Conservation (phyloP, 441 rosid genomes). For the Eutrema salsugineum region DNA sequence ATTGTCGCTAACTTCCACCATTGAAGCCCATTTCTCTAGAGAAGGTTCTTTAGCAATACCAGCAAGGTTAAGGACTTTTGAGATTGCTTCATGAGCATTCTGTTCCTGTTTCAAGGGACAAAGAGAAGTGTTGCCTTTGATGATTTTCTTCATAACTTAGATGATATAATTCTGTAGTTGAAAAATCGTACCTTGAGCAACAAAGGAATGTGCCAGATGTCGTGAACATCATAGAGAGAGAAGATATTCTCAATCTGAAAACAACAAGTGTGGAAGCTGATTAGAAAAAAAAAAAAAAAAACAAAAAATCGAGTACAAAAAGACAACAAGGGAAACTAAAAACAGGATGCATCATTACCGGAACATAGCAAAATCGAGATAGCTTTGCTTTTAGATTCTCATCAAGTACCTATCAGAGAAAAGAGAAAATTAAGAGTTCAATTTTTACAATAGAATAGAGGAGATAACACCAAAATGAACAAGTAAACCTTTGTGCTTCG, state of each 20-base stretch:
- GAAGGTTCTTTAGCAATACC: conserved; percentile 54
- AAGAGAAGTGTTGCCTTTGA: neutral
- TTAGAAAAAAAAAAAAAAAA: neutral
- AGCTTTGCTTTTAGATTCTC: conserved; percentile 71
- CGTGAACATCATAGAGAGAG: conserved; percentile 85
- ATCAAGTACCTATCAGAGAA: conserved; percentile 50
- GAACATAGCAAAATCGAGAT: conserved; percentile 79
- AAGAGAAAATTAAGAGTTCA: neutral
- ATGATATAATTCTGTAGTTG: neutral
- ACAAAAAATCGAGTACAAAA: neutral
- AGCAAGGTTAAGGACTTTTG: conserved; percentile 56
- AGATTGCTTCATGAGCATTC: conserved; percentile 78
- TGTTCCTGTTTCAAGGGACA: conserved; percentile 53
- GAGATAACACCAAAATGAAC: neutral
- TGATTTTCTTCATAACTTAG: neutral
- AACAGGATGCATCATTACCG: conserved; percentile 33
- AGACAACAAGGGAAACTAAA: neutral
- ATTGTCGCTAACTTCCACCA: conserved; percentile 59
- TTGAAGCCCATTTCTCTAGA: conserved; percentile 70
- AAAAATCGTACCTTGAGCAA: conserved; percentile 53
- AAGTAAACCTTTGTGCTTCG: conserved; percentile 71
- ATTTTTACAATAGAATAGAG: neutral
- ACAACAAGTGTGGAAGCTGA: conserved; percentile 4
- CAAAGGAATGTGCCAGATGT: conserved; percentile 93
- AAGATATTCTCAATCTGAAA: conserved; percentile 62